These are phyloP conservation scores for Macrolepiota fuliginosa DNA, from an alignment of 768 basidiomycete genomes.

Conservation along the genomic window DNA sequence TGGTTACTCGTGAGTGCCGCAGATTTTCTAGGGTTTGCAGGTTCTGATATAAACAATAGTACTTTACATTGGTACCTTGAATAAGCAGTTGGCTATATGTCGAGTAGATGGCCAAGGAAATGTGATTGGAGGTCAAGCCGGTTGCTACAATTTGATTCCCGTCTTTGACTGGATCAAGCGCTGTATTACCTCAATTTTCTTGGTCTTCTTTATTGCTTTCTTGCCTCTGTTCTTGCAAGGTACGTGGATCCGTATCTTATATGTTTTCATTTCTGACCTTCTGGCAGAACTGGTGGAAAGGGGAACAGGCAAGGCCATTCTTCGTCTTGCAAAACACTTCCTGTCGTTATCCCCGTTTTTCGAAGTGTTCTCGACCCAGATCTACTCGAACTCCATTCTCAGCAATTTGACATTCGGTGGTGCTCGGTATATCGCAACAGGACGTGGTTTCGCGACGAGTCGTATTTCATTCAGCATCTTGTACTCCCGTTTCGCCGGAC, in stretches of 20 bases:
- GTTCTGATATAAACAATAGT: constrained; percentile 40
- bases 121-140: constrained; percentile 79
- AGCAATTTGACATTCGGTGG: constrained; percentile 98
- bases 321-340: constrained; percentile 96
- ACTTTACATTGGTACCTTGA: constrained; percentile 93
- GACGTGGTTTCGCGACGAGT: constrained; percentile 97
- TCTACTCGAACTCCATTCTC: constrained; percentile 95
- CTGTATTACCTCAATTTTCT: constrained; percentile 95
- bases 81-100: constrained; percentile 90
- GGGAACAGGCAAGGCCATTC: constrained; percentile 90
- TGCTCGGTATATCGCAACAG: constrained; percentile 98
- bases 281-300: constrained; percentile 87
- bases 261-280: neutral
- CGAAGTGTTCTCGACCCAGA: constrained; percentile 98
- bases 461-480: constrained; percentile 95
- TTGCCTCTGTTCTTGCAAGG: constrained; percentile 95
- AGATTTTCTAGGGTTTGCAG: constrained; percentile 7
- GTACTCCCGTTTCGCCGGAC: constrained; percentile 98
- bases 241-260: constrained; percentile 30
- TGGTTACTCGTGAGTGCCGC: constrained; percentile 77
- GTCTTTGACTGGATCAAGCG: constrained; percentile 99
- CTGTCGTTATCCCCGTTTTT: constrained; percentile 95
- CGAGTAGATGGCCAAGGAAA: constrained; percentile 78
- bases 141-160: constrained; percentile 94
- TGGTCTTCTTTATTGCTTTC: constrained; percentile 99